Evolutionary conservation across 495 filamentous ascomycete genomes (phyloP).

Genomic region (Penicillium cinerascens): DNA sequence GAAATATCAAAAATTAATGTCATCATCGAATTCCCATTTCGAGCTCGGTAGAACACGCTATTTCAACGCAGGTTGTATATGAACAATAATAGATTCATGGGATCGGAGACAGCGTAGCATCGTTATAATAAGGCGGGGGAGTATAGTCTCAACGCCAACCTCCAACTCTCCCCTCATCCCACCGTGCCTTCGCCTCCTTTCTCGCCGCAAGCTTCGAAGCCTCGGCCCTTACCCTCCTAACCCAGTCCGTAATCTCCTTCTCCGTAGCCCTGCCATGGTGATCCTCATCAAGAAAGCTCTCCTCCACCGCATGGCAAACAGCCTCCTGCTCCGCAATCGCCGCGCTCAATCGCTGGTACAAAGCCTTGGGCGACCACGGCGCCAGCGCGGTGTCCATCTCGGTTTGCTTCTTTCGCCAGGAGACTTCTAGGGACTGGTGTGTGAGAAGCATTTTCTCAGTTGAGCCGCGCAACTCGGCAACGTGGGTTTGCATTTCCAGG

Average conservation of each 20-base stretch:
- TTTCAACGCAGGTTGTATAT: no score
- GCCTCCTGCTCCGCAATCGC: conserved; percentile 79
- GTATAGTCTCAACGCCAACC: conserved; percentile 85
- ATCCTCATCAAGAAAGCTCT: conserved; percentile 75
- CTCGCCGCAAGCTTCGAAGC: conserved; percentile 70
- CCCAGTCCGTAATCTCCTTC: conserved; percentile 79
- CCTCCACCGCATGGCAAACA: conserved; percentile 76
- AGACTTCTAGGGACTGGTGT: conserved; percentile 81
- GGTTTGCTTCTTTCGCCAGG: conserved; percentile 81
- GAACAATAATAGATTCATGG: not conserved
- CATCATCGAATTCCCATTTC: no score
- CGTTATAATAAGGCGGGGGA: not conserved
- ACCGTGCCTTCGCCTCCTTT: conserved; percentile 79
- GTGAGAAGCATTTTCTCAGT: conserved; percentile 79
- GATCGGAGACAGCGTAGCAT: not conserved
- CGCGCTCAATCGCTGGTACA: conserved; percentile 76
- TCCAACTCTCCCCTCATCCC: conserved; percentile 92
- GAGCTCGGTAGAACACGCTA: no score
- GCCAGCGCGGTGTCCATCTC: conserved; percentile 83
- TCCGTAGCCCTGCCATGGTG: conserved; percentile 59
- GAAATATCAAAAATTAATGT: no score
- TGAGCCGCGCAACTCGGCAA: conserved; percentile 58
- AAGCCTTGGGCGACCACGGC: conserved; percentile 75
- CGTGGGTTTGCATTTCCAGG: conserved; percentile 57
- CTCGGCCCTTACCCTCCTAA: conserved; percentile 71